Percentiles rank a stretch among this genome's conserved stretches.
Evolutionary conservation across 306 rosid species (phyloP).

Genomic region (Lathyrus oleraceus): DNA sequence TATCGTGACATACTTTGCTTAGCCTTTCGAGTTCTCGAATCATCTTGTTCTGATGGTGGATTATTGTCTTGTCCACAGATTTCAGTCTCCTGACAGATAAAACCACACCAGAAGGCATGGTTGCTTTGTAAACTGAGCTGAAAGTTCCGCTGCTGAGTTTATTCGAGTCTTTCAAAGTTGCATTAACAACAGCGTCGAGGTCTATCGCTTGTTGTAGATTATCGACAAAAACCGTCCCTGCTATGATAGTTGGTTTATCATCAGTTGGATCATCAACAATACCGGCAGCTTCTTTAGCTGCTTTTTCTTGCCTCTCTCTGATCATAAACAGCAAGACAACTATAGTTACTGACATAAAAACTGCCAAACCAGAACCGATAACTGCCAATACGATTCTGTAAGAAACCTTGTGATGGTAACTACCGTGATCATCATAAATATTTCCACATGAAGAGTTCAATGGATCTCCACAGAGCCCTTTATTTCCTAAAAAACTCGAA

Average conservation of each 20-base stretch:
- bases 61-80: conserved; percentile 92
- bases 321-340: conserved; percentile 88
- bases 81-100: conserved; percentile 85
- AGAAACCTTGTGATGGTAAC: conserved; percentile 81
- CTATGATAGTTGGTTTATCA: conserved; percentile 64
- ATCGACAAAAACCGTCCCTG: conserved; percentile 82
- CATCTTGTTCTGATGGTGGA: conserved; percentile 97
- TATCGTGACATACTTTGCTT: conserved; percentile 82
- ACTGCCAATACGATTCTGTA: conserved; percentile 86
- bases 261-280: conserved; percentile 55
- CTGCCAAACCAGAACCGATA: conserved; percentile 88
- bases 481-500: conserved; percentile 76
- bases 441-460: conserved; percentile 63
- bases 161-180: conserved; percentile 84
- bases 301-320: conserved; percentile 86
- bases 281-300: conserved; percentile 68
- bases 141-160: conserved; percentile 88
- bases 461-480: conserved; percentile 96
- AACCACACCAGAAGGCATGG: conserved; percentile 93
- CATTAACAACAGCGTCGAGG: conserved; percentile 85
- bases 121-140: conserved; percentile 90
- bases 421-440: conserved; percentile 46
- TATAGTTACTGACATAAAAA: conserved; percentile 77
- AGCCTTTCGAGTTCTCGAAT: conserved; percentile 95
- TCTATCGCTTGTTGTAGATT: conserved; percentile 89